A percentile compares a stretch with the other conserved stretches of the same genome.
Evolutionary conservation across 2,329 filamentous ascomycete genomes (phyloP).

Genomic region (Bipolaris bicolor): DNA sequence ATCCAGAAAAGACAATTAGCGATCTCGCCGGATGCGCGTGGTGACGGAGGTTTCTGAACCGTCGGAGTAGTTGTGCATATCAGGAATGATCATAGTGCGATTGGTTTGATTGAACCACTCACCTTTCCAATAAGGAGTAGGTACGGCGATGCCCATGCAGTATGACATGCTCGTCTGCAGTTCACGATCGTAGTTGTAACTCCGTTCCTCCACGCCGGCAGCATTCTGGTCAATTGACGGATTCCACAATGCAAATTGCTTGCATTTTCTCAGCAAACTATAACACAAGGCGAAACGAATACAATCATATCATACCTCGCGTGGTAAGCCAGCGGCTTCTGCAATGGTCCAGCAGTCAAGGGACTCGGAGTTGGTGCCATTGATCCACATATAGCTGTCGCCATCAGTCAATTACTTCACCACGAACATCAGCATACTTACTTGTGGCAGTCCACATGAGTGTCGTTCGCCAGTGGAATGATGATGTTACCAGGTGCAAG

Average conservation of each 20-base stretch:
- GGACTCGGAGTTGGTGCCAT: neutral
- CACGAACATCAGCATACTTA: neutral
- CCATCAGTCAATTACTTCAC: neutral
- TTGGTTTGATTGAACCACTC: neutral
- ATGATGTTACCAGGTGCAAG: neutral
- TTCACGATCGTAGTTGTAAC: neutral
- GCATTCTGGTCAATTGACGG: neutral
- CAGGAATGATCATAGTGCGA: neutral
- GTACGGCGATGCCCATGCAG: neutral
- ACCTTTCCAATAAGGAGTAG: neutral
- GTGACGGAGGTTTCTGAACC: neutral
- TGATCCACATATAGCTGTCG: neutral
- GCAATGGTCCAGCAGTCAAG: neutral
- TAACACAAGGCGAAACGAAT: neutral
- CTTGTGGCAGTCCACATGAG: neutral
- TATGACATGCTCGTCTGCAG: neutral
- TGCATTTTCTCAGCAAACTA: neutral
- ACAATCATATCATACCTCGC: neutral
- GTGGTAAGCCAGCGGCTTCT: neutral
- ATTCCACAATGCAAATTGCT: neutral
- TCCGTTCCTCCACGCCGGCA: neutral
- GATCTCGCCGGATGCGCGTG: neutral
- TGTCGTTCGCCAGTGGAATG: neutral
- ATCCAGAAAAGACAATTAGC: neutral
- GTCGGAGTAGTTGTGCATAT: neutral